These are phyloP conservation scores for Penicillium malachiteum DNA, from an alignment of 495 filamentous ascomycete species.

Conservation along the genomic window DNA sequence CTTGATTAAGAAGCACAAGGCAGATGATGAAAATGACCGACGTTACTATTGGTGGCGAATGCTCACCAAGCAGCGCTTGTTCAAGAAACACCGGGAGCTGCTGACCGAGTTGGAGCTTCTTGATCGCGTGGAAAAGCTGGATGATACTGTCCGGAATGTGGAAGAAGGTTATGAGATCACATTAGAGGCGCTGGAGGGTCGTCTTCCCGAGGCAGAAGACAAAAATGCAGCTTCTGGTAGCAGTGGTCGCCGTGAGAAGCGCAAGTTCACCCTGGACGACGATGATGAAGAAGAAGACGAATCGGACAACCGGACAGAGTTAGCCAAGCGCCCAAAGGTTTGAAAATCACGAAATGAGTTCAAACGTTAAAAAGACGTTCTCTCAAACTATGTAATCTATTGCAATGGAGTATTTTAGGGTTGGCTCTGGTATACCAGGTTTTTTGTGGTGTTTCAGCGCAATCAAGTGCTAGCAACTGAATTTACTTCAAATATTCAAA, in stretches of 20 bases:
- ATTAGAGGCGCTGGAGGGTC: slow-evolving; percentile 51
- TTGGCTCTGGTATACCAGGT: slow-evolving; percentile 1
- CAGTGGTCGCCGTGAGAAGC: slow-evolving; percentile 39
- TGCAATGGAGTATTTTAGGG: slow-evolving; percentile 1
- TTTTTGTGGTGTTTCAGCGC: neutral
- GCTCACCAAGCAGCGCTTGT: slow-evolving; percentile 77
- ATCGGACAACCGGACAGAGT: slow-evolving; percentile 12
- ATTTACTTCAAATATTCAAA: neutral
- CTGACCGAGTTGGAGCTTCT: slow-evolving; percentile 73
- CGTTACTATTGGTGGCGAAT: slow-evolving; percentile 80
- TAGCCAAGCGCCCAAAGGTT: slow-evolving; percentile 40
- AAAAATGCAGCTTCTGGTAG: slow-evolving; percentile 26
- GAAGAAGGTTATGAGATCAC: slow-evolving; percentile 78
- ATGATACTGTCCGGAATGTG: slow-evolving; percentile 72
- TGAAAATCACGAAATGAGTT: slow-evolving; percentile 9
- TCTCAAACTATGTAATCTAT: slow-evolving; percentile 26
- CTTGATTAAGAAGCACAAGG: slow-evolving; percentile 55
- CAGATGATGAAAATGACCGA: slow-evolving; percentile 54
- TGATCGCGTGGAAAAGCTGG: slow-evolving; percentile 79
- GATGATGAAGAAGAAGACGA: slow-evolving; percentile 42
- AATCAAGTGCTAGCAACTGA: neutral
- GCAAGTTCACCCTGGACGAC: slow-evolving; percentile 50
- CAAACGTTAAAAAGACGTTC: neutral
- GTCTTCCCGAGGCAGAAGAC: slow-evolving; percentile 26
- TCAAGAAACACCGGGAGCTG: slow-evolving; percentile 71